Percentiles rank a stretch among this genome's conserved stretches.
These are phyloP conservation scores for Parmelia sp. DNA, from an alignment of 495 filamentous ascomycete species.

Conservation along the genomic window DNA sequence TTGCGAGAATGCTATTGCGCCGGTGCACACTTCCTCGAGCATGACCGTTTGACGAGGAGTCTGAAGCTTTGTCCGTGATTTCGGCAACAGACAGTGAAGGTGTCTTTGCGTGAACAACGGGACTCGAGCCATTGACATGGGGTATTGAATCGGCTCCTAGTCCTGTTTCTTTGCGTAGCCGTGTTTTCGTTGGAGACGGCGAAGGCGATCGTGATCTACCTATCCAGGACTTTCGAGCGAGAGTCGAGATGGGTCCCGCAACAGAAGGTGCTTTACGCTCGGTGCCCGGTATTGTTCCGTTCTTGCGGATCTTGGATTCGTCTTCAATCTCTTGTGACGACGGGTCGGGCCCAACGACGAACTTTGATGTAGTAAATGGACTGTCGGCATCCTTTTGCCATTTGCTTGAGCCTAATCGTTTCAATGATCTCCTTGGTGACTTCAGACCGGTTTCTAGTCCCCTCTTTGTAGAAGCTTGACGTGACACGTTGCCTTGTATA, in stretches of 20 bases:
- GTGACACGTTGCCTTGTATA: constrained; percentile 3
- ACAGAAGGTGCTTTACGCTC: constrained; percentile 42
- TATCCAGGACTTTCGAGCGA: constrained; percentile 64
- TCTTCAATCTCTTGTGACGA: constrained; percentile 2
- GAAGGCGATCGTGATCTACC: constrained; percentile 55
- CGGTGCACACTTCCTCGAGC: constrained; percentile 28
- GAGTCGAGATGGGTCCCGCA: constrained; percentile 58
- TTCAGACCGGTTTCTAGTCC: constrained; percentile 2
- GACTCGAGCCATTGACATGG: neutral
- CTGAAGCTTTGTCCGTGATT: constrained; percentile 25
- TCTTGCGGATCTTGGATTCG: constrained; percentile 1
- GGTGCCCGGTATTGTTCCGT: constrained; percentile 7
- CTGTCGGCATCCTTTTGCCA: neutral
- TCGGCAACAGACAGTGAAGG: constrained; percentile 19
- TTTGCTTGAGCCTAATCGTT: constrained; percentile 12
- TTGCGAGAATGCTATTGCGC: constrained; percentile 39
- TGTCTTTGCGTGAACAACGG: neutral
- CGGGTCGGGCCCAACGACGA: constrained; percentile 14
- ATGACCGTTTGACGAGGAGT: constrained; percentile 33
- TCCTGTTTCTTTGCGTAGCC: constrained; percentile 21
- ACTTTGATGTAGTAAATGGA: constrained; percentile 10
- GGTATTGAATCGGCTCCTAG: constrained; percentile 22
- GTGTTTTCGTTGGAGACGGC: constrained; percentile 39
- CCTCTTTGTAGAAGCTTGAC: constrained; percentile 3
- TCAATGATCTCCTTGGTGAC: constrained; percentile 9